Percentiles rank a stretch among this genome's conserved stretches.
Evolutionary conservation across 2,329 filamentous ascomycete genomes (phyloP).

Genomic region (Cyphellophora attinorum): DNA sequence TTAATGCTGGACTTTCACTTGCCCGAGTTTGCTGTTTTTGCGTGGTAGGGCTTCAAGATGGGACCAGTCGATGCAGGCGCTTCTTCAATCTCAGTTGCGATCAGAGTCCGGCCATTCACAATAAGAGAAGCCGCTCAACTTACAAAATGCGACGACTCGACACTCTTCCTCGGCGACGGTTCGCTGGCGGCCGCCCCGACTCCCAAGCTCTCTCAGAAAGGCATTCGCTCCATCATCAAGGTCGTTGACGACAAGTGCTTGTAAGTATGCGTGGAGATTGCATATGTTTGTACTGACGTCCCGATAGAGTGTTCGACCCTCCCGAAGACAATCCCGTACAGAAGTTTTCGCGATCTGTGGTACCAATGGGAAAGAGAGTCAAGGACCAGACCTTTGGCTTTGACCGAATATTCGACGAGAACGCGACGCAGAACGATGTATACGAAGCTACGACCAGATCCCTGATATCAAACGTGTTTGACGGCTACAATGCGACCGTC

Average conservation of each 20-base stretch:
- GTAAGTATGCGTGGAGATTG: slow-evolving; percentile 48
- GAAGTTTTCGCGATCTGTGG: slow-evolving; percentile 71
- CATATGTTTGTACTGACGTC: too few species aligned
- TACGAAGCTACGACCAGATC: slow-evolving; percentile 86
- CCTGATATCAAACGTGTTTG: slow-evolving; percentile 88
- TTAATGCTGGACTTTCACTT: too few species aligned
- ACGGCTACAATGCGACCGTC: slow-evolving; percentile 97
- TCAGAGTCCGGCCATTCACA: slow-evolving; percentile 57
- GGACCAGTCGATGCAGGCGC: too few species aligned
- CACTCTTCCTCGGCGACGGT: slow-evolving; percentile 90
- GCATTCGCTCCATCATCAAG: slow-evolving; percentile 85
- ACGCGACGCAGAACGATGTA: slow-evolving; percentile 80
- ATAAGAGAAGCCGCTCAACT: slow-evolving; percentile 94
- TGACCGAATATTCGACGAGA: slow-evolving; percentile 94
- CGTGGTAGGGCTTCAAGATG: too few species aligned
- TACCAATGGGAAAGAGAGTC: slow-evolving; percentile 77
- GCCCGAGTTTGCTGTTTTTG: too few species aligned
- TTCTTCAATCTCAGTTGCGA: slow-evolving; percentile 42
- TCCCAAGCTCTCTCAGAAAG: slow-evolving; percentile 76
- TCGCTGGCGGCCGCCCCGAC: slow-evolving; percentile 80
- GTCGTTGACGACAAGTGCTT: slow-evolving; percentile 92
- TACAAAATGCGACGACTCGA: slow-evolving; percentile 65
- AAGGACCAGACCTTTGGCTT: slow-evolving; percentile 98
- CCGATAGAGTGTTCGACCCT: slow-evolving; percentile 78
- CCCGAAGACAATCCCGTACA: slow-evolving; percentile 91